A percentile compares a stretch with the other conserved stretches of the same genome.
Conservation (phyloP, 306 rosid genomes). For the Quercus gilva region DNA sequence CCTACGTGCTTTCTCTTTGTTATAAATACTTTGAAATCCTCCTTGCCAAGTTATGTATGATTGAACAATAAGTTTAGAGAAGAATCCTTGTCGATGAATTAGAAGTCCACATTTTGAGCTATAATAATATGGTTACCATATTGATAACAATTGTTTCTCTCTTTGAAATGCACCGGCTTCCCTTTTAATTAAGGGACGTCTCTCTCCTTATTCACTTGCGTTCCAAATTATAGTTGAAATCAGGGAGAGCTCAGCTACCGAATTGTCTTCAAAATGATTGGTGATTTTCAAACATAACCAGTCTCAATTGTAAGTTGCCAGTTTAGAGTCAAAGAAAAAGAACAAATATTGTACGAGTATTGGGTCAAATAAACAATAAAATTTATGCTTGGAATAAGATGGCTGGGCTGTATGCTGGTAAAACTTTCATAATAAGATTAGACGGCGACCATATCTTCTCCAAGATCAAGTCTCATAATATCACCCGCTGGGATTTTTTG, state of each 20-base stretch:
- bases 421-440: background rate
- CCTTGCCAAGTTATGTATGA: slow-evolving; percentile 15
- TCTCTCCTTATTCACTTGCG: background rate
- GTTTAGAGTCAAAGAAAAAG: too few relatives aligned
- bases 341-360: too few relatives aligned
- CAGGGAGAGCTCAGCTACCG: background rate
- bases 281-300: background rate
- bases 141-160: background rate
- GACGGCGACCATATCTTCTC: too few relatives aligned
- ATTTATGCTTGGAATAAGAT: too few relatives aligned
- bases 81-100: background rate
- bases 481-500: too few relatives aligned
- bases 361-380: too few relatives aligned
- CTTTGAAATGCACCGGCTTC: background rate
- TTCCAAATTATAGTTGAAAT: background rate
- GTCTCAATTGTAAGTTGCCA: background rate
- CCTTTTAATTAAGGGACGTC: background rate
- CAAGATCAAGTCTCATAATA: too few relatives aligned
- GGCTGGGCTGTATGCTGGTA: background rate
- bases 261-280: background rate
- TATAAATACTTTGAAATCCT: background rate
- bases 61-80: background rate
- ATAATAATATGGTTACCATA: background rate
- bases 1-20: slow-evolving; percentile 9
- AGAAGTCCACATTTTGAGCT: background rate